Base-by-base conservation (phyloP, 2,329 filamentous ascomycete species). In the Ophiostoma angusticollis region DNA sequence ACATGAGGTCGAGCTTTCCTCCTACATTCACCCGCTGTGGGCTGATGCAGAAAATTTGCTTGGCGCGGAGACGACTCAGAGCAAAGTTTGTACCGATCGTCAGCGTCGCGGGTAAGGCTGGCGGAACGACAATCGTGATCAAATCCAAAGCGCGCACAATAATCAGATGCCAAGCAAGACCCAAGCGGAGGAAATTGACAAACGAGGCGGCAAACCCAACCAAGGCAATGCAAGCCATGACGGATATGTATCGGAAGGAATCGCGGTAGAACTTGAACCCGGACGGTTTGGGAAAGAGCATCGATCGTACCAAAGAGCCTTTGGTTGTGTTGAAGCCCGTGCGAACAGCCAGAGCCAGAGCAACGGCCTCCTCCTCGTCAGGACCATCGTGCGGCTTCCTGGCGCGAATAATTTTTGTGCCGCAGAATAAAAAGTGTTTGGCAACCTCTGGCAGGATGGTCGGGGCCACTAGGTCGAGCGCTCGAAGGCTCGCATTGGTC, bases 231-330 rank as follows among this genome's bases (percentile, higher is more conserved):
- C 78, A 63, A 6, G 74, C 89, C 91, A 98, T 98, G 44, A 98
- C 91, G 4, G 84, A 86, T 44, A 98, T 96, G 57, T 98, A 98
- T 17, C 87, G 78, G 62, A 98, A 98, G 0, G 89, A 95, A 58
- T 98, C 91, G 30, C 85, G 77, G 58, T 98, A 98, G 56, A 98
- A 98, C 53, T 93, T 96, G 72, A 98, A 98, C 0, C 89, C 89
- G 1, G 89, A 94, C 2, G 91, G 91, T 54, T 98, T 98, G 0
- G 91, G 93, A 55, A 98, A 98, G 27, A 98, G 72, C 89, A 98
- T 98, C 1, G 91, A 96, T 18, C 91, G 81, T 43, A 98, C 86
- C 14, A 98, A 65, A 9, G 91, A 84, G 18, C 91, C 91, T 57
- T 98, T 98, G 2, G 91, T 98, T 0, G 91, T 98, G 56, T 93